Conservation (phyloP, 148 eudicot genomes). For the Agrostemma githago region DNA sequence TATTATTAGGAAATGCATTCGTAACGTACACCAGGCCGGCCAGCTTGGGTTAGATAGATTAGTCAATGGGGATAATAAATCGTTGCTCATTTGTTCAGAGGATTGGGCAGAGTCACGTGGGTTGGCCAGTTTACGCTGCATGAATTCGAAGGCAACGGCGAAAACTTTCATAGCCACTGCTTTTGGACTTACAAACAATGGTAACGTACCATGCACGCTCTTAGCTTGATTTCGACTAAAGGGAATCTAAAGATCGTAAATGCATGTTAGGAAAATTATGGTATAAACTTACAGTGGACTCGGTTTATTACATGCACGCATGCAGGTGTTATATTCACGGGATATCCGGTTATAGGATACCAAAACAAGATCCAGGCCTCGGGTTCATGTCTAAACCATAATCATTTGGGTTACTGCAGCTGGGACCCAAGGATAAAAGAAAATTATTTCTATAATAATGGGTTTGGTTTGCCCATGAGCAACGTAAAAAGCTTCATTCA, state of each 20-base stretch:
- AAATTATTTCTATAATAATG: not conserved
- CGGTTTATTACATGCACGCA: not conserved
- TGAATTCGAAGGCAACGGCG: not conserved
- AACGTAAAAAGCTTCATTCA: slow-evolving; percentile 9
- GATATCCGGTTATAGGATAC: slow-evolving; percentile 17
- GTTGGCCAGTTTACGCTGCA: not conserved
- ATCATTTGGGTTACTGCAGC: not conserved
- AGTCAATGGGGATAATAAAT: too few species aligned
- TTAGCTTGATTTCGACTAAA: too few species aligned
- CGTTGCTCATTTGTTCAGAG: not conserved
- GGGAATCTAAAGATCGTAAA: too few species aligned
- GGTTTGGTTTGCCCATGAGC: not conserved
- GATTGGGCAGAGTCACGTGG: slow-evolving; percentile 4
- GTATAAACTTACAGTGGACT: not conserved
- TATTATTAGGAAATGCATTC: too few species aligned
- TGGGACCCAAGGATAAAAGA: slow-evolving; percentile 16
- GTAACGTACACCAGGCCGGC: too few species aligned
- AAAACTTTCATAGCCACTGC: not conserved
- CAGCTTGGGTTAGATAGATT: too few species aligned
- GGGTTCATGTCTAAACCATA: not conserved
- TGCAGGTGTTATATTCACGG: slow-evolving; percentile 6
- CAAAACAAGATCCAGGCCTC: slow-evolving; percentile 15
- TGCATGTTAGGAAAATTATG: not conserved
- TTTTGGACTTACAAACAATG: not conserved
- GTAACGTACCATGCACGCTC: not conserved